A percentile compares a stretch with the other conserved stretches of the same genome.
Conservation (phyloP, 2,329 filamentous ascomycete genomes). For the Hirsutella thompsonii region DNA sequence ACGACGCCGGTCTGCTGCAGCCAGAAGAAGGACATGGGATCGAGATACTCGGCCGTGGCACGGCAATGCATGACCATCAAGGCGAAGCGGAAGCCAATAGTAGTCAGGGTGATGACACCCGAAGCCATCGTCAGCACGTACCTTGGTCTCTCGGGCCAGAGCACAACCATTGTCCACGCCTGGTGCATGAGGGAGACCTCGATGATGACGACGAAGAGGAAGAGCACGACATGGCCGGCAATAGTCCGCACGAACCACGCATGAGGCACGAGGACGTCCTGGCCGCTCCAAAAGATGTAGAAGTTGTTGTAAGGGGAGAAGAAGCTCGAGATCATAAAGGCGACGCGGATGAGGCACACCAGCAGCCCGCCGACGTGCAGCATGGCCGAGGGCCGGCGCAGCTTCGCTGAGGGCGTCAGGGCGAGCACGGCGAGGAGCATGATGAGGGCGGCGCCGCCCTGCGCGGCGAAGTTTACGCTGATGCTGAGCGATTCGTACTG, state of each 20-base stretch:
- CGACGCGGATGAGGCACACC: conserved; percentile 45
- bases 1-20: conserved; percentile 24
- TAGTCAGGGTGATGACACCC: conserved; percentile 17
- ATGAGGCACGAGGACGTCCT: conserved; percentile 35
- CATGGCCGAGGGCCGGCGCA: conserved; percentile 49
- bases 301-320: conserved; percentile 46
- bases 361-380: conserved; percentile 51
- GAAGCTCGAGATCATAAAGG: conserved; percentile 45
- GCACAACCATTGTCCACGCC: conserved; percentile 36
- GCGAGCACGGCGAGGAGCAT: conserved; percentile 53
- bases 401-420: conserved; percentile 52
- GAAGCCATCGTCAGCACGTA: conserved; percentile 18
- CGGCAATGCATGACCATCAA: conserved; percentile 23
- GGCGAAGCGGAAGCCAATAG: conserved; percentile 18
- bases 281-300: conserved; percentile 44
- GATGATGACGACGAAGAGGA: conserved; percentile 28
- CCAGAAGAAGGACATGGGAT: conserved; percentile 19
- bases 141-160: conserved; percentile 29
- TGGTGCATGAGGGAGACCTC: conserved; percentile 36
- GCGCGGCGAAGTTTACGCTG: conserved; percentile 53
- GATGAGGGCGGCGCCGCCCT: conserved; percentile 55
- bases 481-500: conserved; percentile 20
- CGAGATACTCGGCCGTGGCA: conserved; percentile 11
- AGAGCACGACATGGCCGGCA: conserved; percentile 12
- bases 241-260: conserved; percentile 25